phyloP scores from a whole-genome alignment of 2,329 filamentous ascomycete species.

The Trichoderma sp. region DNA sequence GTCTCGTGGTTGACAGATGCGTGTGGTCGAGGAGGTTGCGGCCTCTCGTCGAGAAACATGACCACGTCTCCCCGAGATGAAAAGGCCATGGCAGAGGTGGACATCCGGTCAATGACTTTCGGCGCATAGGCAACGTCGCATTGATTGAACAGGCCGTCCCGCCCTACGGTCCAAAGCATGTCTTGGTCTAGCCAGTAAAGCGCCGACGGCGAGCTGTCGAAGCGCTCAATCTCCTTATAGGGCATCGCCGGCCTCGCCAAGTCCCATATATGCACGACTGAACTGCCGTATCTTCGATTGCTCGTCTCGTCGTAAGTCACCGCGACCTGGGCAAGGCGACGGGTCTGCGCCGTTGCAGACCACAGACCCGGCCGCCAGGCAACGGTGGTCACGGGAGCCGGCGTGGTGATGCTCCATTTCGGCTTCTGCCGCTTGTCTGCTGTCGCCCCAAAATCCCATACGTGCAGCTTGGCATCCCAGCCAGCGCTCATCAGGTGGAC shows the following conservation, averaged over 20 bases:
- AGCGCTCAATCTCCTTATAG: slow-evolving; percentile 66
- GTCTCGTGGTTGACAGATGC: slow-evolving; percentile 43
- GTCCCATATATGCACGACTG: slow-evolving; percentile 67
- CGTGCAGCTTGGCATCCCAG: slow-evolving; percentile 61
- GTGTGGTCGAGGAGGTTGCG: slow-evolving; percentile 48
- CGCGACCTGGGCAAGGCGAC: slow-evolving; percentile 63
- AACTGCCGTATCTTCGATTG: slow-evolving; percentile 57
- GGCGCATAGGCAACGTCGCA: slow-evolving; percentile 67
- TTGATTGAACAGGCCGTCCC: slow-evolving; percentile 64
- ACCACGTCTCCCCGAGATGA: slow-evolving; percentile 61
- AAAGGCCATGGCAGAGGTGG: slow-evolving; percentile 63
- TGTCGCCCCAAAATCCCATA: slow-evolving; percentile 65
- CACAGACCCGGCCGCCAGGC: slow-evolving; percentile 67
- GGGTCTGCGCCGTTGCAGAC: slow-evolving; percentile 64
- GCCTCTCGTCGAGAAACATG: slow-evolving; percentile 64
- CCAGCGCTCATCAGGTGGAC: slow-evolving; percentile 66
- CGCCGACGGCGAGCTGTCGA: slow-evolving; percentile 58
- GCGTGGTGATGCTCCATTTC: slow-evolving; percentile 62
- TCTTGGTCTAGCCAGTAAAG: slow-evolving; percentile 67
- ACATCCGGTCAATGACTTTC: slow-evolving; percentile 63
- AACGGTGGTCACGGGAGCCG: slow-evolving; percentile 60
- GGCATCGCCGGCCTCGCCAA: slow-evolving; percentile 67
- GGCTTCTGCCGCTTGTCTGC: slow-evolving; percentile 67
- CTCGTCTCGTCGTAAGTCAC: slow-evolving; percentile 63
- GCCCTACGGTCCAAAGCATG: slow-evolving; percentile 66